Evolutionary conservation across 1,284 basidiomycete genomes (phyloP), one percentile per base, ranked within the genome.

Genomic region (Serendipita sp.): DNA sequence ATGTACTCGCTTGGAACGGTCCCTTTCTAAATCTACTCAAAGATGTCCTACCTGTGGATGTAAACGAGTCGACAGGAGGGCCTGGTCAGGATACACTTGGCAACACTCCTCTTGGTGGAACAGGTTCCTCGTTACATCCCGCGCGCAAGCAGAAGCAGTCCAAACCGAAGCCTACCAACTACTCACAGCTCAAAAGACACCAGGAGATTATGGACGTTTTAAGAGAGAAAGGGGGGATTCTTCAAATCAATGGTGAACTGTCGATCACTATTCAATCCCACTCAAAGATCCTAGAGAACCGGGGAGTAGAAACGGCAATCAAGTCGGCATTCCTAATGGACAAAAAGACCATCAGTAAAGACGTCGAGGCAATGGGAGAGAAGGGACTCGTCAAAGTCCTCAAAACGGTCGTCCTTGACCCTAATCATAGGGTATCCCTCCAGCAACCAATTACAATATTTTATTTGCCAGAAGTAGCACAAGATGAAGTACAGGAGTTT

Each of bases 111-210:
- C 22, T 22, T 22, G 22, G 22, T 22, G 12, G 35, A 38, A 12
- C 35, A 38, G 35, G 12, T 38, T 2, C 35, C 12, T 38, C 35
- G 35, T 38, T 38, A 38, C 35, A 38, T 12, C 5, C 35, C 35
- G 32, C 12, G 10, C 32, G 53, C 17, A 12, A 26, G 15, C 10
- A 4, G 10, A 58, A 58, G n/a, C 53, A 6, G 5, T 2, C 22
- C 10, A 58, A 58, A 35, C 53, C 53, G 30, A 29, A 35, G 32
- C 22, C 53, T 32, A 58, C 53, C 12, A 91, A 89, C 67, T 80
- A 91, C 13, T 85, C 88, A 12, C 79, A 84, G 65, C 74, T 87
- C 30, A 83, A 88, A 8, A 80, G 88, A 30, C 86, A 90, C 72
- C 88, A 86, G 66, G 88, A 91, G 71, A 72, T 90, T 49, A 70